Evolutionary conservation across 2,329 filamentous ascomycete genomes (phyloP), one percentile per base, ranked within the genome.

Genomic region (Beauveria bassiana): DNA sequence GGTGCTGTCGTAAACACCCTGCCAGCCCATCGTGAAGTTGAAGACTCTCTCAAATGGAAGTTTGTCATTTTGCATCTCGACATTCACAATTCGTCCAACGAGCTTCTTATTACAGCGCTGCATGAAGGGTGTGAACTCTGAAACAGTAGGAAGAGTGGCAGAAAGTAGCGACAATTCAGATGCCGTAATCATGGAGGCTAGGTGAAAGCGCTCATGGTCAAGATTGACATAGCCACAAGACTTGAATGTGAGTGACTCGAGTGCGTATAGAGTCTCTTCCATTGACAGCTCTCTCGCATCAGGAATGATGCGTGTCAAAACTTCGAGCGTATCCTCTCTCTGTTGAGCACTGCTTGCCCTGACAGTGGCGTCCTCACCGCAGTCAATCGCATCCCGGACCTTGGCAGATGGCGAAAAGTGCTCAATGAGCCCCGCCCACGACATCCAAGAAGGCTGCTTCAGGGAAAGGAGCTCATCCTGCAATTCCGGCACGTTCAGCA

Each of bases 191-290:
- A 78, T 67, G 26, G 64, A 64, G 55, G 73, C 70, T 10, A 78
- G 74, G 61, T 77, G 72, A 51, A 78, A 70, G 28, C 68, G 68
- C 0, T 68, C 59, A 0, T 64, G 34, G 20, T 75, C 71, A 1
- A 87, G 68, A 6, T 72, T 70, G 40, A 79, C 81, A 66, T 88
- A 88, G 56, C 86, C 86, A 68, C 85, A 88, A 0, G 84, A 87
- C 38, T 79, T 79, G 71, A 88, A 80, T 1, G 77, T 75, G 34
- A 87, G 71, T 16, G 67, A 70, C 28, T 70, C 69, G 24, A 79
- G 66, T 18, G 65, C 66, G 42, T 72, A 73, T 4, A 59, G 62
- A n/a, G 56, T 62, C 64, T 72, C 67, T 34, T 75, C 71, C 5
- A 31, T 47, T 6, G 59, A n/a, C 18, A 72, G 67, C n/a, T 50